These are phyloP conservation scores for Laetiporus sulphureus DNA, from an alignment of 1,284 basidiomycete genomes.

Conservation along the genomic window DNA sequence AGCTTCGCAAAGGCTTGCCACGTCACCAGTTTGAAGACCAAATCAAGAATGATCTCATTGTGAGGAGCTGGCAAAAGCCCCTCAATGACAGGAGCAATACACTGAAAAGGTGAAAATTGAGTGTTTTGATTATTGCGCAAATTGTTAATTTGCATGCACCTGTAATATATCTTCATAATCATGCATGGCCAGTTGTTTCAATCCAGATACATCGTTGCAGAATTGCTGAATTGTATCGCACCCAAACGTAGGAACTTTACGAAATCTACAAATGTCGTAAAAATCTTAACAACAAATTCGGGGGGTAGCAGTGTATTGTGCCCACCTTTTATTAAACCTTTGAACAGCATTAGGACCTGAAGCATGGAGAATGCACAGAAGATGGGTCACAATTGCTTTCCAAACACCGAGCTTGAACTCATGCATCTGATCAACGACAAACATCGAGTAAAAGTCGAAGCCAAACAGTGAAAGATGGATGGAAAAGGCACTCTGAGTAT, in stretches of 20 bases:
- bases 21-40: conserved; percentile 21
- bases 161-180: conserved; percentile 27
- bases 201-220: conserved; percentile 16
- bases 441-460: conserved; percentile 23
- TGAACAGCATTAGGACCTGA: neutral
- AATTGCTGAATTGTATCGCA: conserved; percentile 22
- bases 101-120: conserved; percentile 14
- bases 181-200: conserved; percentile 23
- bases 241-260: conserved; percentile 23
- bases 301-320: neutral
- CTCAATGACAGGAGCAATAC: conserved; percentile 25
- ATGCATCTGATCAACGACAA: conserved; percentile 32
- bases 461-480: conserved; percentile 10
- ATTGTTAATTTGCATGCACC: too few relatives aligned
- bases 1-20: conserved; percentile 30
- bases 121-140: too few relatives aligned
- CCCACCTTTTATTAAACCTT: conserved; percentile 14
- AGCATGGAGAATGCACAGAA: conserved; percentile 8
- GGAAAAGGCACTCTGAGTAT: conserved; percentile 27
- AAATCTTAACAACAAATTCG: neutral
- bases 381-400: conserved; percentile 12
- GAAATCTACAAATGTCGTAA: conserved; percentile 15
- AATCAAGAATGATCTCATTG: conserved; percentile 15
- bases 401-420: conserved; percentile 34
- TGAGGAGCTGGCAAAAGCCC: conserved; percentile 18